Conservation (phyloP, 768 basidiomycete species). For the Imleria badia region DNA sequence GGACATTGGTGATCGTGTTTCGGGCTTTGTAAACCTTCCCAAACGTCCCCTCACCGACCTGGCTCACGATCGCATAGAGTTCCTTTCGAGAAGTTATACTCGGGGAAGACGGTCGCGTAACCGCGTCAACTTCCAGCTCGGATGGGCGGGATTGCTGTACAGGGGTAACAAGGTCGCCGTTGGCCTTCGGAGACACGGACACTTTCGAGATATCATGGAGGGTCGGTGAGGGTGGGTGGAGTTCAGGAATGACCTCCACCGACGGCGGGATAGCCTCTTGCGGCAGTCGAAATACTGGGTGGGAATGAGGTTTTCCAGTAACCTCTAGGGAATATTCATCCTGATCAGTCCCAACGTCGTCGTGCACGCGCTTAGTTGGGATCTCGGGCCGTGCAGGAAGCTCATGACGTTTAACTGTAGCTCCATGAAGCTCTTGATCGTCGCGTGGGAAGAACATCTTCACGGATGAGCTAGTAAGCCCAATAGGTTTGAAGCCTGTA, state of each 20-base stretch:
- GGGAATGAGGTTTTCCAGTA: background rate
- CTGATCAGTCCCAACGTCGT: conserved; percentile 19
- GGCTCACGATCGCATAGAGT: conserved; percentile 82
- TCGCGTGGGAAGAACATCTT: conserved; percentile 84
- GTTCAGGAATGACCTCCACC: conserved; percentile 12
- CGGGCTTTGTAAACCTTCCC: conserved; percentile 97
- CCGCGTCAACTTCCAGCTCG: conserved; percentile 25
- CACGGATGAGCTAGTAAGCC: conserved; percentile 50
- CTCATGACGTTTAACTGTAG: conserved; percentile 17
- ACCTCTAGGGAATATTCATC: conserved; percentile 18
- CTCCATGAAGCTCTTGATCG: conserved; percentile 54
- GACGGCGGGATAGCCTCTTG: conserved; percentile 12
- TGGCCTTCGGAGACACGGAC: conserved; percentile 24
- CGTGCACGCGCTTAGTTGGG: conserved; percentile 29
- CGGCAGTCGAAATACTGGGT: background rate
- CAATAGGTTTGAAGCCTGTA: conserved; percentile 69
- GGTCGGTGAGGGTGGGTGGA: conserved; percentile 16
- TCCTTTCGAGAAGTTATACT: conserved; percentile 42
- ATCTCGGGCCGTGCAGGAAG: conserved; percentile 23
- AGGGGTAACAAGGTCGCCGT: conserved; percentile 24
- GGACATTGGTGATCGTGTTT: conserved; percentile 69
- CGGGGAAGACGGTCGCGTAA: conserved; percentile 31
- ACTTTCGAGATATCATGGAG: conserved; percentile 21
- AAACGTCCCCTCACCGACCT: conserved; percentile 98
- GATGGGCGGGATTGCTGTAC: conserved; percentile 16